Evolutionary conservation across 1,139 yeast genomes (phyloP).

Genomic region (Debaryomyces sp.): DNA sequence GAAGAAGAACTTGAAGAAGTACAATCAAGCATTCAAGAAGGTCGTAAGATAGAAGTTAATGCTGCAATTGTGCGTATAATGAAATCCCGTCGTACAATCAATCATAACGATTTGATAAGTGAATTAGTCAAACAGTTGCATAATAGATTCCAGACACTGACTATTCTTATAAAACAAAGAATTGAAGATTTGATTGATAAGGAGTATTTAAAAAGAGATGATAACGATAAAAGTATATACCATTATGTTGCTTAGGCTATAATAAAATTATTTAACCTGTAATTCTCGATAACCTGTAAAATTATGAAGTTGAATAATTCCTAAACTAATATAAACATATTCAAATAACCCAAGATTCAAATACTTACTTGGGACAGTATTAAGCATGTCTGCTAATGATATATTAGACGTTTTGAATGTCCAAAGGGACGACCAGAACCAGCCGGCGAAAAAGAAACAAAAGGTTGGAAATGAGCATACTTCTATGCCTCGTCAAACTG

Average conservation of each 20-base stretch:
- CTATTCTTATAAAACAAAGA: slow-evolving; percentile 68
- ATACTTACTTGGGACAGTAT: background rate
- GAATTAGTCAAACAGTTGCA: slow-evolving; percentile 67
- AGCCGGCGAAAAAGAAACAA: slow-evolving; percentile 43
- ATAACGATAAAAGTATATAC: slow-evolving; percentile 60
- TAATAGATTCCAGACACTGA: slow-evolving; percentile 70
- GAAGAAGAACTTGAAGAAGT: slow-evolving; percentile 43
- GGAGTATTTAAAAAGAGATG: slow-evolving; percentile 80
- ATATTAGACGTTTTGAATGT: slow-evolving; percentile 78
- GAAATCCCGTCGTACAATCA: slow-evolving; percentile 69
- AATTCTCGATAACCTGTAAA: background rate
- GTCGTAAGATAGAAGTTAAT: slow-evolving; percentile 65
- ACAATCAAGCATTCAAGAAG: slow-evolving; percentile 36
- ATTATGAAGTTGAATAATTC: background rate
- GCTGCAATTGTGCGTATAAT: slow-evolving; percentile 89
- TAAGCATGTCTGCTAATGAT: slow-evolving; percentile 56
- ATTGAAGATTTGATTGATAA: slow-evolving; percentile 81
- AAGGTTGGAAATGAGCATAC: slow-evolving; percentile 23
- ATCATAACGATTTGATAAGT: slow-evolving; percentile 65
- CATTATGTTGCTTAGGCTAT: slow-evolving; percentile 63
- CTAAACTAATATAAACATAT: background rate
- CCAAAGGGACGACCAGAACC: slow-evolving; percentile 42
- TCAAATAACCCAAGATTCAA: background rate
- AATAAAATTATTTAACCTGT: slow-evolving; percentile 4
- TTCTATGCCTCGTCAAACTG: slow-evolving; percentile 65